A percentile compares a stretch with the other conserved stretches of the same genome.
Conservation (phyloP, 2,329 filamentous ascomycete species). For the Hortaea sp. region DNA sequence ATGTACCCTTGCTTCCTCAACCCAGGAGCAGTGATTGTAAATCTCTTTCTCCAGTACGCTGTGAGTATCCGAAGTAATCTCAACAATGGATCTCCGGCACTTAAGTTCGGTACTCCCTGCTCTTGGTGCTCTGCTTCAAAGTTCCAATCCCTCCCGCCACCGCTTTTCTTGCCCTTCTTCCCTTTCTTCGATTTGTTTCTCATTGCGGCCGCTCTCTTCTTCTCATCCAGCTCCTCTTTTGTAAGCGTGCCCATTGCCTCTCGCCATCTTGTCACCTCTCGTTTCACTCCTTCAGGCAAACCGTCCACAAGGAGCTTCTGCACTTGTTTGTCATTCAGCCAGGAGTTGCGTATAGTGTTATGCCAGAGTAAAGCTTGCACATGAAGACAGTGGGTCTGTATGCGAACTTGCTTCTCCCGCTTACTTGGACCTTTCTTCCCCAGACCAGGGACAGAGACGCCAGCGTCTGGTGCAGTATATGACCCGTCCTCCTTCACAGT, state of each 20-base stretch:
- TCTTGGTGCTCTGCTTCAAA: slow-evolving; percentile 59
- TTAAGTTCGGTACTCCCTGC: slow-evolving; percentile 63
- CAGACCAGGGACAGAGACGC: slow-evolving; percentile 29
- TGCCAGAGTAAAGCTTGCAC: slow-evolving; percentile 83
- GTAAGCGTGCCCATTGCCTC: slow-evolving; percentile 51
- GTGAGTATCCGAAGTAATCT: slow-evolving; percentile 65
- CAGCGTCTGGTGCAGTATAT: slow-evolving; percentile 25
- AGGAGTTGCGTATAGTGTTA: slow-evolving; percentile 75
- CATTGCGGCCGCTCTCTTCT: slow-evolving; percentile 24
- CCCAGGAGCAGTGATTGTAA: slow-evolving; percentile 65
- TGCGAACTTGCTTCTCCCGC: slow-evolving; percentile 67
- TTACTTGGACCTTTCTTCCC: slow-evolving; percentile 78
- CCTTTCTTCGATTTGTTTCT: slow-evolving; percentile 31
- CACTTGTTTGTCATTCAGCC: slow-evolving; percentile 67
- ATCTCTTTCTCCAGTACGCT: slow-evolving; percentile 81
- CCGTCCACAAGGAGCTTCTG: slow-evolving; percentile 69
- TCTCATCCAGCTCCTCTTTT: slow-evolving; percentile 29
- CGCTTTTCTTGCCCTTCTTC: slow-evolving; percentile 30
- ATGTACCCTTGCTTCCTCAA: slow-evolving; percentile 87
- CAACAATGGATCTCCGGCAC: slow-evolving; percentile 71
- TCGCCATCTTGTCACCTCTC: slow-evolving; percentile 65
- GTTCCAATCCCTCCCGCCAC: slow-evolving; percentile 59
- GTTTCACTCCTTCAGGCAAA: slow-evolving; percentile 56
- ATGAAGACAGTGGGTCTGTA: slow-evolving; percentile 76
- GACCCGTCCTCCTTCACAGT: slow-evolving; percentile 28